Base-by-base conservation (phyloP, 1,284 basidiomycete species). In the Trametes polyzona region DNA sequence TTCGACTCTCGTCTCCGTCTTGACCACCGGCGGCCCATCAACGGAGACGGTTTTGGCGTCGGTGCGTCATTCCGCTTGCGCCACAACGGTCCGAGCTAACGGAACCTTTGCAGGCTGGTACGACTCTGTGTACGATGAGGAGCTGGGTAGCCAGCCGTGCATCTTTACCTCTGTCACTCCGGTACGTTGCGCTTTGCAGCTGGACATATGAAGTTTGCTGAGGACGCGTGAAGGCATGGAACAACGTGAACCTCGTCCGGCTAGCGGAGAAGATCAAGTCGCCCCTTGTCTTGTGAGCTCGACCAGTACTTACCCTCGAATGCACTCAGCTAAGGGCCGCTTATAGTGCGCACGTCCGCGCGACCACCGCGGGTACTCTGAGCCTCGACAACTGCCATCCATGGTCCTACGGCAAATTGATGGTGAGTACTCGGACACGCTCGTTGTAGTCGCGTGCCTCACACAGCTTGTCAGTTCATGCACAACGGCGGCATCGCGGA, bases 81-180 rank as follows among this genome's bases (percentile, higher is more conserved):
- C 7, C n/a, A 3, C 41, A 26, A 6, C 3, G 29, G 23, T n/a
- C 12, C 19, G 4, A 39, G 29, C 27, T 47, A n/a, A 39, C 46
- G 26, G 16, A 12, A 7, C 35, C 21, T n/a, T 17, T 26, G 19
- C 60, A 89, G 92, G 90, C 4, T 95, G 93, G 92, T 95, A 94
- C 70, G 92, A 93, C 72, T 84, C 85, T 16, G 79, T 83, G 17
- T 83, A 84, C 65, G 92, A 95, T 66, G 84, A 90, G 66, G 88
- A 93, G 69, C 80, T 94, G 29, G 91, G 92, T 42, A 84, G 80
- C 60, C 87, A 93, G 65, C 96, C 96, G 9, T 98, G 96, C 73
- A 92, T 98, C 59, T 98, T 98, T 74, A 98, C 95, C 48, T 93
- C 92, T n/a, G 89, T 97, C 17, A 95, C 94, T 4, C 96, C 94